These are phyloP conservation scores for Clonostachys solani DNA, from an alignment of 2,329 filamentous ascomycete genomes.

Conservation along the genomic window DNA sequence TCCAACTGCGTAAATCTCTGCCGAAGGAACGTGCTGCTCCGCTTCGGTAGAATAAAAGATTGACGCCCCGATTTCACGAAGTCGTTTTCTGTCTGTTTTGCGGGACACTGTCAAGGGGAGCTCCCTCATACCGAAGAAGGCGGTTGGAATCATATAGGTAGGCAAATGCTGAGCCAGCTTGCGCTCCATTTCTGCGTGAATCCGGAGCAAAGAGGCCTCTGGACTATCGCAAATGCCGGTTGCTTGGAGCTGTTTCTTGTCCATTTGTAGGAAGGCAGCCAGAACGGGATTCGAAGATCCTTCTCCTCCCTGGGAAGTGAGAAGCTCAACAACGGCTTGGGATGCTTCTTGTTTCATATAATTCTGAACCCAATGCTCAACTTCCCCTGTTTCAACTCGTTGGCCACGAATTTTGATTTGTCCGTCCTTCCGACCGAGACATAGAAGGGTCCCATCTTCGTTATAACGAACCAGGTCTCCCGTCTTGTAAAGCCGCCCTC, in stretches of 20 bases:
- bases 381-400: conserved; percentile 39
- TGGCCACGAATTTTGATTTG: conserved; percentile 55
- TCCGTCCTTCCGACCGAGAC: conserved; percentile 52
- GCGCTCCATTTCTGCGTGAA: not conserved
- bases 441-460: conserved; percentile 30
- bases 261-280: not conserved
- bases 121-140: conserved; percentile 1
- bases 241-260: not conserved
- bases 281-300: not conserved
- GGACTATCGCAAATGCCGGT: not conserved
- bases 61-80: not conserved
- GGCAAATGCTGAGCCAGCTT: not conserved
- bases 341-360: not conserved
- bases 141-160: not conserved
- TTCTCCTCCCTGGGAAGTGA: not conserved
- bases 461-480: conserved; percentile 40
- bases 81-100: not conserved
- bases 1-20: too few species aligned
- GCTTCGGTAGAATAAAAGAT: not conserved
- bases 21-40: too few species aligned
- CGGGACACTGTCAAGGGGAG: not conserved
- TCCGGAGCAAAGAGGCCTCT: not conserved
- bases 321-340: not conserved
- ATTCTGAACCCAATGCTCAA: conserved; percentile 28
- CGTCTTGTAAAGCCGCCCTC: conserved; percentile 37